Base-by-base conservation (phyloP, 129 eudicot species). In the Flaveria bidentis region DNA sequence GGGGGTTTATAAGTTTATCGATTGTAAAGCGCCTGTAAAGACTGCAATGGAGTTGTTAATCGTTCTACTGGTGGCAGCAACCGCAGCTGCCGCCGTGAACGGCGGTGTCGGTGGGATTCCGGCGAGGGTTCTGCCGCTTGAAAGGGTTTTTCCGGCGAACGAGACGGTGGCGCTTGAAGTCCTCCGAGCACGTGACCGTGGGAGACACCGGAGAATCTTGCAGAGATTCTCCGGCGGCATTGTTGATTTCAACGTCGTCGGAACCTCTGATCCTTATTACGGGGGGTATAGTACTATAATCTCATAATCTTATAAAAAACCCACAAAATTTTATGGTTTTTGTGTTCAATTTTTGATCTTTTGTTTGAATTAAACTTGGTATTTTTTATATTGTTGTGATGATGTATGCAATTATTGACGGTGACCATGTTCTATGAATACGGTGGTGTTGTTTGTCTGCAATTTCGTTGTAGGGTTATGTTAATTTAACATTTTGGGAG, bases 261-360 rank as follows among this genome's bases (percentile, higher is more conserved):
- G 99, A 12, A 75, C 91, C 71, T 87, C 97, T 67, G 97, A 94
- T 85, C 96, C 96, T 70, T 94, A 82, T 67, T 80, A 85, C 64
- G 86, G 84, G 72, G 99, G 99, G 99, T 93, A 93, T 45, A 23
- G 0, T 23, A 23, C 26, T 23, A 23, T 23, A 45, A 45, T 45
- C 14, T 45, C 50, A 45, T 45, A 9, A 8, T 70, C 52, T 25
- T 13, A 41, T 80, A 18, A 18, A 51, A 66, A 58, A 52, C 72
- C 77, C 8, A 41, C 25, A 26, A n/a, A 36, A 36, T 5, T 5
- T 36, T 36, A 36, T 5, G 41, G 7, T 36, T 18, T 14, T 45
- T 9, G 3, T 13, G 25, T 53, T 72, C 1, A n/a, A 16, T 52
- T 71, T 26, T 52, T 5, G 2, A 12, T 36, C 41, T 36, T 36